A percentile compares a stretch with the other conserved stretches of the same genome.
Conservation (phyloP, 2,329 filamentous ascomycete genomes). For the Pseudogymnoascus sp. region DNA sequence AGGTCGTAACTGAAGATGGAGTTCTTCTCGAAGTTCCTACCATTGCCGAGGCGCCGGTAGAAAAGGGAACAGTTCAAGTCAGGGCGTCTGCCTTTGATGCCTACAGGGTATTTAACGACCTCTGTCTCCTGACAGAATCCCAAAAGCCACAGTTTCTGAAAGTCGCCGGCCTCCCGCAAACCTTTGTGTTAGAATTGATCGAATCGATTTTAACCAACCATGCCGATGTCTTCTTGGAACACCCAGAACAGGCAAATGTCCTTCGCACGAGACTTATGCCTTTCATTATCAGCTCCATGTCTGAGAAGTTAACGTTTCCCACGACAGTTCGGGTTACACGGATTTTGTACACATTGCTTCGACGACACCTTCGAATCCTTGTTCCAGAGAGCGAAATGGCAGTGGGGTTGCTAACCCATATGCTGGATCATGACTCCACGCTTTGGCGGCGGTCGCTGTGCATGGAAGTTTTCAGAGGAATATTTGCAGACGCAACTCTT, state of each 20-base stretch:
- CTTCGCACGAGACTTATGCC: constrained; percentile 75
- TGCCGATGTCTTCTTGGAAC: constrained; percentile 67
- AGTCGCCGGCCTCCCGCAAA: constrained; percentile 70
- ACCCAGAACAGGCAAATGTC: constrained; percentile 75
- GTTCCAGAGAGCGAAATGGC: constrained; percentile 76
- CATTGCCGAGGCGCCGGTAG: constrained; percentile 61
- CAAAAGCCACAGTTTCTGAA: constrained; percentile 76
- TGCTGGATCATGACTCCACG: constrained; percentile 77
- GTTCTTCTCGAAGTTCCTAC: constrained; percentile 46
- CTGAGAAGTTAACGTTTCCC: constrained; percentile 72
- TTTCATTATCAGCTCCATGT: constrained; percentile 69
- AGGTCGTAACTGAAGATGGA: constrained; percentile 75
- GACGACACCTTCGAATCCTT: constrained; percentile 69
- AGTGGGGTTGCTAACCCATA: constrained; percentile 72
- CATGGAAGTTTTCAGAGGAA: constrained; percentile 81
- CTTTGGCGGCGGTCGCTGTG: constrained; percentile 85
- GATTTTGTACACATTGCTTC: constrained; percentile 75
- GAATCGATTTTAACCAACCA: constrained; percentile 86
- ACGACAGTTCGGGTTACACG: constrained; percentile 76
- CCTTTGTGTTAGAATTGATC: constrained; percentile 84
- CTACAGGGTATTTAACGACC: constrained; percentile 78
- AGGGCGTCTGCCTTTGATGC: constrained; percentile 78
- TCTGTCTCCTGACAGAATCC: constrained; percentile 81
- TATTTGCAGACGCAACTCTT: constrained; percentile 75
- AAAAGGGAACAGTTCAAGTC: constrained; percentile 59